Percentiles rank a stretch among this genome's conserved stretches.
These are phyloP conservation scores for Carex cristatella DNA, from an alignment of 176 grass and related monocot species.

Conservation along the genomic window DNA sequence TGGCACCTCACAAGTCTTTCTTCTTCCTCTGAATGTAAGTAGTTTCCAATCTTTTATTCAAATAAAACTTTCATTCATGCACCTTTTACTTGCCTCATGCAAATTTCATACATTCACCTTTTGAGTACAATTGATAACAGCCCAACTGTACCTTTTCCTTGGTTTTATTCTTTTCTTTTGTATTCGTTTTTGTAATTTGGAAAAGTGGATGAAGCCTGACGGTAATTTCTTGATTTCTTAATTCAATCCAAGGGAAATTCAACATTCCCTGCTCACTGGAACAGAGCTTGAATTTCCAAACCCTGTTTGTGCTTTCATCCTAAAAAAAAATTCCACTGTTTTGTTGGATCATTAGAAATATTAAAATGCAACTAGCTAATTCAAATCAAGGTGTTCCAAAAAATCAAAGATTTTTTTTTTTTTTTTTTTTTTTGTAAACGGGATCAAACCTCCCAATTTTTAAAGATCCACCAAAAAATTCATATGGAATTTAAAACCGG, in stretches of 20 bases:
- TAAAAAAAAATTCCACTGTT: neutral
- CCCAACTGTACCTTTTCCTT: neutral
- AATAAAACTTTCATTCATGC: neutral
- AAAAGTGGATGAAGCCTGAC: neutral
- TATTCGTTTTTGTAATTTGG: neutral
- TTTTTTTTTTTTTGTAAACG: too few relatives aligned
- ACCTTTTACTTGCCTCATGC: neutral
- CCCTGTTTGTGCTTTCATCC: neutral
- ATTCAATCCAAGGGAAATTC: neutral
- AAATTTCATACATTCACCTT: neutral
- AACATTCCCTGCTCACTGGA: neutral
- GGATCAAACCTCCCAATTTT: too few relatives aligned
- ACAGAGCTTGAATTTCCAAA: neutral
- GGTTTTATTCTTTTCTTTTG: neutral
- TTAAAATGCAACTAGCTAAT: neutral
- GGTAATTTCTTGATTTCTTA: neutral
- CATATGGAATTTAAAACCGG: too few relatives aligned
- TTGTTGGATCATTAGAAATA: neutral
- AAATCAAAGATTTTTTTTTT: too few relatives aligned
- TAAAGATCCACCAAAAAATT: too few relatives aligned
- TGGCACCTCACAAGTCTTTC: neutral
- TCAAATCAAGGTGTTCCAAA: neutral
- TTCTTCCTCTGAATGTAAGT: neutral
- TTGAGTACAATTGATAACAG: neutral
- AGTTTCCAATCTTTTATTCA: neutral